phyloP scores from a whole-genome alignment of 2,329 filamentous ascomycete genomes.

The Fusarium sp. region DNA sequence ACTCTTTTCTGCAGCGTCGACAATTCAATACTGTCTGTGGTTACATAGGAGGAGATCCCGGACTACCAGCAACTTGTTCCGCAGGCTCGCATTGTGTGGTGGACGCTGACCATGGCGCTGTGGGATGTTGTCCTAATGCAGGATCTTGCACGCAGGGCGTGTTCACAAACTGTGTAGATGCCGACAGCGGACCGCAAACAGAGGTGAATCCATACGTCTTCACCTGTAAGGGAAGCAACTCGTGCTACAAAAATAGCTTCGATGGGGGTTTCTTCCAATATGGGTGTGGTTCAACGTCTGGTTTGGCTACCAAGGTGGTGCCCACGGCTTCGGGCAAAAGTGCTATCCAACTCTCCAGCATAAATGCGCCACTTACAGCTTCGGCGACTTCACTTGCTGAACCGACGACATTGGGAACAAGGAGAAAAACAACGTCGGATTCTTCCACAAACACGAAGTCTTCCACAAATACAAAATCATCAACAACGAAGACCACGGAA shows the following conservation, averaged over 20 bases:
- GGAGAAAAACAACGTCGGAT: slow-evolving; percentile 30
- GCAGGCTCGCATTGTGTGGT: slow-evolving; percentile 71
- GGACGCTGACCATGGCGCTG: slow-evolving; percentile 62
- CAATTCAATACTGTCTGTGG: slow-evolving; percentile 69
- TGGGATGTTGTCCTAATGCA: slow-evolving; percentile 69
- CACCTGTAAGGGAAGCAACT: slow-evolving; percentile 64
- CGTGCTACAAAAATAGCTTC: slow-evolving; percentile 69
- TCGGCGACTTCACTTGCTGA: slow-evolving; percentile 55
- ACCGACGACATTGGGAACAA: slow-evolving; percentile 58
- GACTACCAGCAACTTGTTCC: slow-evolving; percentile 68
- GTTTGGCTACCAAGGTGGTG: slow-evolving; percentile 63
- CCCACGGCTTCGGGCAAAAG: slow-evolving; percentile 60
- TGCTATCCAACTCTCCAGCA: slow-evolving; percentile 53
- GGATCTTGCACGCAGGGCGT: slow-evolving; percentile 67
- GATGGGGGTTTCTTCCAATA: slow-evolving; percentile 69
- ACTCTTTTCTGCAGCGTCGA: slow-evolving; percentile 55
- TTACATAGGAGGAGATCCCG: slow-evolving; percentile 66
- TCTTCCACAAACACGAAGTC: slow-evolving; percentile 15
- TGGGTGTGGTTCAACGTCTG: slow-evolving; percentile 66
- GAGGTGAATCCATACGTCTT: slow-evolving; percentile 69
- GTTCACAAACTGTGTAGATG: slow-evolving; percentile 70
- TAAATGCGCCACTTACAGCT: slow-evolving; percentile 59
- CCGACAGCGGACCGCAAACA: slow-evolving; percentile 63
- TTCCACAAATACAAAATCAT: slow-evolving; percentile 16
- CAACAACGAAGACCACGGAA: slow-evolving; percentile 25